Percentiles rank a stretch among this genome's conserved stretches.
Evolutionary conservation across 164 flowering plant genomes (phyloP).

Genomic region (Cinnamomum chago): DNA sequence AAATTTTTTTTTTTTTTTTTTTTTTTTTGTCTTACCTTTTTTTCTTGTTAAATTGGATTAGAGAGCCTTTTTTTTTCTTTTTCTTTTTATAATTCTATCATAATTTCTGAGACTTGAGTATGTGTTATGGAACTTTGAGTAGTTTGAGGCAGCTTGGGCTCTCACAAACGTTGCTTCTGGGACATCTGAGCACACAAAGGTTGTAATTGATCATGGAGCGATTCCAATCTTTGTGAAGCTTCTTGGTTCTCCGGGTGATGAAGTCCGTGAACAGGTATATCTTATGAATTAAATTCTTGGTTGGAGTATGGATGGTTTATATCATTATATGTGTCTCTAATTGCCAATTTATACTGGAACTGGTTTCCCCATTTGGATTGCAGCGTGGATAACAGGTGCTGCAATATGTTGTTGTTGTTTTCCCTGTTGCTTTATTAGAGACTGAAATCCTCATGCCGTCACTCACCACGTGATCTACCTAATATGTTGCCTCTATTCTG

Average conservation of each 20-base stretch:
- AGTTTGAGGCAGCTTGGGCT: constrained; percentile 95
- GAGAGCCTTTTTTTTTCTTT: neutral
- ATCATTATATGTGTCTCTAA: too few species aligned
- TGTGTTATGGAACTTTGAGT: neutral
- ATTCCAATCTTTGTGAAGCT: constrained; percentile 77
- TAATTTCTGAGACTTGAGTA: neutral
- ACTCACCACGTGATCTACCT: too few species aligned
- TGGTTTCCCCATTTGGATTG: too few species aligned
- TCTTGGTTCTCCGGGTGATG: constrained; percentile 68
- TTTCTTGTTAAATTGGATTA: neutral
- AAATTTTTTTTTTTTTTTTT: too few species aligned
- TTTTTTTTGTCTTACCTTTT: too few species aligned
- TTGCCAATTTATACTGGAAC: too few species aligned
- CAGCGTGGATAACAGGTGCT: too few species aligned
- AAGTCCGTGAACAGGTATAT: constrained; percentile 83
- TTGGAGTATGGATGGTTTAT: neutral
- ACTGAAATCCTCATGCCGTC: too few species aligned
- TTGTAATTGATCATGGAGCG: constrained; percentile 83
- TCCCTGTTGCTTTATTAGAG: too few species aligned
- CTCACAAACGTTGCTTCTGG: constrained; percentile 92
- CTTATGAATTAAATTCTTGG: neutral
- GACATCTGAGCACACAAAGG: constrained; percentile 74
- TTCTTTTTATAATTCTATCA: too few species aligned
- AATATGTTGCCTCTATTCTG: too few species aligned
- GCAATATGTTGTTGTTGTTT: too few species aligned